Conservation (phyloP, 1,284 basidiomycete genomes). For the Irpex sp. region DNA sequence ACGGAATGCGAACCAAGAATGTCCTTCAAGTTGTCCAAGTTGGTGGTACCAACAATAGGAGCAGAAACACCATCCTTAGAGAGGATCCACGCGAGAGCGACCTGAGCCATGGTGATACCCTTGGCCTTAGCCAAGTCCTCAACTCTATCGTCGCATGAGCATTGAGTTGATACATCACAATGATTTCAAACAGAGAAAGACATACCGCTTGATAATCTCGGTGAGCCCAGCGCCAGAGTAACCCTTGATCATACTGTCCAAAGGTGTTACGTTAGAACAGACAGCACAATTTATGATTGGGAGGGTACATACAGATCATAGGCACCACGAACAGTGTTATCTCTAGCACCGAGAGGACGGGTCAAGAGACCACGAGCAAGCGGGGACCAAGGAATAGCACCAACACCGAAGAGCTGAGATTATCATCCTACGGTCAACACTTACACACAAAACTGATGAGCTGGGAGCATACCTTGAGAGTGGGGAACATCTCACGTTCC, state of each 20-base stretch:
- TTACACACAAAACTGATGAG: background rate
- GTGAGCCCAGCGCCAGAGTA: slow-evolving; percentile 26
- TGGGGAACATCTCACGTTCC: slow-evolving; percentile 67
- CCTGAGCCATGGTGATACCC: slow-evolving; percentile 53
- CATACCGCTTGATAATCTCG: slow-evolving; percentile 32
- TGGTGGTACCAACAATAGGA: slow-evolving; percentile 53
- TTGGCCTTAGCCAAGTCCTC: slow-evolving; percentile 51
- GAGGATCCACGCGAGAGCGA: slow-evolving; percentile 50
- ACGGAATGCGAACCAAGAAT: slow-evolving; percentile 37
- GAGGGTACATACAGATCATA: slow-evolving; percentile 11
- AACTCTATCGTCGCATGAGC: slow-evolving; percentile 28
- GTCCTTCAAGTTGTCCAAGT: slow-evolving; percentile 45
- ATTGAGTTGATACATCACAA: slow-evolving; percentile 5
- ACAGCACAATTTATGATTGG: background rate
- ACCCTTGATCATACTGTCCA: slow-evolving; percentile 18
- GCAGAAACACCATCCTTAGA: slow-evolving; percentile 40
- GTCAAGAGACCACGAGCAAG: slow-evolving; percentile 33
- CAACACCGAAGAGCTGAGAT: slow-evolving; percentile 27
- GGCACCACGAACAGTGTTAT: slow-evolving; percentile 18
- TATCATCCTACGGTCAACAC: slow-evolving; percentile 1
- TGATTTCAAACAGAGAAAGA: background rate
- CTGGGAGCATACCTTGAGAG: slow-evolving; percentile 37
- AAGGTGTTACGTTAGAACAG: background rate
- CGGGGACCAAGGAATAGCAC: slow-evolving; percentile 37
- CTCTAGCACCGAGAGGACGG: slow-evolving; percentile 19